Percentiles rank a stretch among this genome's conserved stretches.
phyloP scores from a whole-genome alignment of 768 basidiomycete species.

The Termitomyces sp. region DNA sequence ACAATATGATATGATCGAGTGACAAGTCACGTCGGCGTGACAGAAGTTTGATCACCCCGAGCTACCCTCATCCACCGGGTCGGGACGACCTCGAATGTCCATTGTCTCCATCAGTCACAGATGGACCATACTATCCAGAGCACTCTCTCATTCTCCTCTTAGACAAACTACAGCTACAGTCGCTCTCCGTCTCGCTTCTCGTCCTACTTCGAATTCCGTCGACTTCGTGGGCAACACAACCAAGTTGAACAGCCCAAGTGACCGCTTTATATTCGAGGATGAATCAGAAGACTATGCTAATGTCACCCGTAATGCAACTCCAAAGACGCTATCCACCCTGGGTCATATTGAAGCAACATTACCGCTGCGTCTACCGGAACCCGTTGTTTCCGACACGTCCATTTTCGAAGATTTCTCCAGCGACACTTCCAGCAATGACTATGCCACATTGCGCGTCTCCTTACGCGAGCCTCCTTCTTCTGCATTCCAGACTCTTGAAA shows the following conservation, averaged over 20 bases:
- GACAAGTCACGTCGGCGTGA: slow-evolving; percentile 8
- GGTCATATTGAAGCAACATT: slow-evolving; percentile 24
- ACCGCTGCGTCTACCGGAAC: slow-evolving; percentile 25
- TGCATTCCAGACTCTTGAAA: slow-evolving; percentile 15
- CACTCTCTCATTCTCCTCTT: slow-evolving; percentile 5
- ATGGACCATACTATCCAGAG: slow-evolving; percentile 13
- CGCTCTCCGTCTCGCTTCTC: slow-evolving; percentile 3
- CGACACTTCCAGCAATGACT: slow-evolving; percentile 20
- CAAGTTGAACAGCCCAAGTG: neutral
- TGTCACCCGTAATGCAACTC: slow-evolving; percentile 9
- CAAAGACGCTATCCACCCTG: slow-evolving; percentile 17
- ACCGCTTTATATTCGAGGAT: slow-evolving; percentile 26
- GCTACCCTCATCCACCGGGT: neutral
- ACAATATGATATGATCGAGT: neutral
- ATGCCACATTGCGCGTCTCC: slow-evolving; percentile 6
- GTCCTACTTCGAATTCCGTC: slow-evolving; percentile 1
- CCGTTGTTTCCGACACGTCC: slow-evolving; percentile 16
- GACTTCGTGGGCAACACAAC: slow-evolving; percentile 1
- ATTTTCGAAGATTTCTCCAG: slow-evolving; percentile 31
- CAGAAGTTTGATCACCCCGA: slow-evolving; percentile 3
- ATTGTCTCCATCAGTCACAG: slow-evolving; percentile 23
- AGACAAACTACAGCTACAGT: slow-evolving; percentile 9
- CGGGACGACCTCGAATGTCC: slow-evolving; percentile 26
- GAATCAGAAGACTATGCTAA: slow-evolving; percentile 24
- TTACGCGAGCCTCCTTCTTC: slow-evolving; percentile 2